Percentiles rank a stretch among this genome's conserved stretches.
These are phyloP conservation scores for Podila epigama DNA, from an alignment of 192 early-diverging fungal genomes.

Conservation along the genomic window DNA sequence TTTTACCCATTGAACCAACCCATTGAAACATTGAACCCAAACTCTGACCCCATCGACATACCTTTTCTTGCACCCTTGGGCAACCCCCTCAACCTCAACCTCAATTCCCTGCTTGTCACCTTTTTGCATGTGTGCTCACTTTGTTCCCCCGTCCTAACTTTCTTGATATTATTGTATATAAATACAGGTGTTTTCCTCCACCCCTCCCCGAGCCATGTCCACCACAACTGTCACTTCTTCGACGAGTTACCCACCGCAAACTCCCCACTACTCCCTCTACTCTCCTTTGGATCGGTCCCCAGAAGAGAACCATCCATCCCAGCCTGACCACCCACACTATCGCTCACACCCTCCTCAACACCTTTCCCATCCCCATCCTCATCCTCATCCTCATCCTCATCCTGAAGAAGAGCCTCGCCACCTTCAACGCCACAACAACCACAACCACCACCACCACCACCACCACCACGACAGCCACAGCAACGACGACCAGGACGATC, in stretches of 20 bases:
- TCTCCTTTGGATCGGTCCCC: background rate
- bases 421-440: conserved; percentile 6
- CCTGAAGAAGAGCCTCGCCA: too few relatives aligned
- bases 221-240: conserved; percentile 22
- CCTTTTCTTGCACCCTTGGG: background rate
- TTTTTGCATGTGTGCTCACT: background rate
- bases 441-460: background rate
- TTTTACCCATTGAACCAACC: background rate
- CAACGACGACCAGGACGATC: background rate
- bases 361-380: too few relatives aligned
- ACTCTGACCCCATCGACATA: background rate
- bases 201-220: conserved; percentile 32
- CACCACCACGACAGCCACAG: background rate
- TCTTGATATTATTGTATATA: too few relatives aligned
- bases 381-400: too few relatives aligned
- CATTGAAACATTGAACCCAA: background rate
- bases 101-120: background rate
- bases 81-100: background rate
- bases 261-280: conserved; percentile 29
- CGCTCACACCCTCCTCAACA: too few relatives aligned
- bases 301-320: background rate
- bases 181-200: conserved; percentile 17
- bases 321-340: background rate
- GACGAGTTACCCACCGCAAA: conserved; percentile 32
- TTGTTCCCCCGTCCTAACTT: too few relatives aligned